Percentiles rank a stretch among this genome's conserved stretches.
phyloP scores from a whole-genome alignment of 768 basidiomycete species.

The Baorangia bicolor region DNA sequence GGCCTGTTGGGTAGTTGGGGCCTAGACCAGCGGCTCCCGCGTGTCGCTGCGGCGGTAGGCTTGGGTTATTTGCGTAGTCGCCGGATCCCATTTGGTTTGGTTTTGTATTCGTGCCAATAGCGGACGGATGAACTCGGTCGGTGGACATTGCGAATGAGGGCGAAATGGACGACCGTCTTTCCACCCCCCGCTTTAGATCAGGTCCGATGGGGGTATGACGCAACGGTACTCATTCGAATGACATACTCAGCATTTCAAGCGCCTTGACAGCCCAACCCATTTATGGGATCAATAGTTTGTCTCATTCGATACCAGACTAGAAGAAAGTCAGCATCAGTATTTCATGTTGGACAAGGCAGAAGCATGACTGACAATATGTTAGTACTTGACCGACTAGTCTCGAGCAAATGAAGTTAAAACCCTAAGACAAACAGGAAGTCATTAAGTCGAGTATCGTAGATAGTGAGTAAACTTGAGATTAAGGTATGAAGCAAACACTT shows the following conservation, averaged over 20 bases:
- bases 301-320: too few species aligned
- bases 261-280: too few species aligned
- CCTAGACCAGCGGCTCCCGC: slow-evolving; percentile 44
- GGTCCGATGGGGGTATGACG: neutral
- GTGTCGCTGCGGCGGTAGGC: slow-evolving; percentile 40
- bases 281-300: too few species aligned
- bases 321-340: too few species aligned
- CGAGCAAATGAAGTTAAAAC: neutral
- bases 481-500: neutral
- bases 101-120: slow-evolving; percentile 13
- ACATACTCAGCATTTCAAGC: neutral
- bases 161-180: neutral
- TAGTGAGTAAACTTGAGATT: neutral
- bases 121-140: slow-evolving; percentile 19
- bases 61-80: slow-evolving; percentile 11
- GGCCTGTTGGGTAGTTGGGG: slow-evolving; percentile 32
- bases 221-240: neutral
- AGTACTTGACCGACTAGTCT: too few species aligned
- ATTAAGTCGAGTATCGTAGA: slow-evolving; percentile 1
- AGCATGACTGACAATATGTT: neutral
- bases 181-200: neutral
- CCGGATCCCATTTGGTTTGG: neutral
- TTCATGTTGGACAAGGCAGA: neutral
- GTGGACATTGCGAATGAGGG: slow-evolving; percentile 9
- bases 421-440: neutral